These are phyloP conservation scores for Suillus bovinus DNA, from an alignment of 768 basidiomycete species.

Conservation along the genomic window DNA sequence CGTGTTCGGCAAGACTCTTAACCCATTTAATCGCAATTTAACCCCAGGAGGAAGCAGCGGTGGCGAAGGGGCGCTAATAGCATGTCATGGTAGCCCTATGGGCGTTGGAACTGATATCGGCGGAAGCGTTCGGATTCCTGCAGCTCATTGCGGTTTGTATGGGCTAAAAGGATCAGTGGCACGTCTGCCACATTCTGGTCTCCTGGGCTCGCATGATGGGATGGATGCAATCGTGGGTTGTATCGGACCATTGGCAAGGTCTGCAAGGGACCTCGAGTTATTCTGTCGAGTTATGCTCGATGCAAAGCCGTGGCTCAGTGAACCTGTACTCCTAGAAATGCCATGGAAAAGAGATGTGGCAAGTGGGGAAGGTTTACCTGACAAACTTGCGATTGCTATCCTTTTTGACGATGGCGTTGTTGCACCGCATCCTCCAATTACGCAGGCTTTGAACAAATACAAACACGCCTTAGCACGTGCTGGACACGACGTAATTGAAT, in stretches of 20 bases:
- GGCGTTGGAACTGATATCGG: conserved; percentile 51
- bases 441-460: conserved; percentile 39
- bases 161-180: conserved; percentile 49
- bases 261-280: conserved; percentile 48
- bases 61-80: conserved; percentile 48
- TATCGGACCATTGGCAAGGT: conserved; percentile 48
- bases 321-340: conserved; percentile 48
- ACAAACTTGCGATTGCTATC: conserved; percentile 45
- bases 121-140: conserved; percentile 45
- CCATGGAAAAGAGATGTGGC: conserved; percentile 47
- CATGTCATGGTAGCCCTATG: conserved; percentile 41
- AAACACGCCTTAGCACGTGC: conserved; percentile 41
- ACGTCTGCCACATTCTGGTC: conserved; percentile 51
- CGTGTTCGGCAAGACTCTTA: conserved; percentile 58
- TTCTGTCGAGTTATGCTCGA: conserved; percentile 49
- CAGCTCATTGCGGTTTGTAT: conserved; percentile 42
- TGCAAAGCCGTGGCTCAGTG: conserved; percentile 46
- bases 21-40: conserved; percentile 58
- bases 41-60: conserved; percentile 50
- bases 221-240: conserved; percentile 55
- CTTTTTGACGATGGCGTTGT: conserved; percentile 54
- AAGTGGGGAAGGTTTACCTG: conserved; percentile 38
- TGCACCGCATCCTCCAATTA: conserved; percentile 49
- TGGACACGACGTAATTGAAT: conserved; percentile 53
- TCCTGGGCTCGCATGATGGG: conserved; percentile 50